A percentile compares a stretch with the other conserved stretches of the same genome.
phyloP scores from a whole-genome alignment of 2,329 filamentous ascomycete species.

The Arachnomyces sp. region DNA sequence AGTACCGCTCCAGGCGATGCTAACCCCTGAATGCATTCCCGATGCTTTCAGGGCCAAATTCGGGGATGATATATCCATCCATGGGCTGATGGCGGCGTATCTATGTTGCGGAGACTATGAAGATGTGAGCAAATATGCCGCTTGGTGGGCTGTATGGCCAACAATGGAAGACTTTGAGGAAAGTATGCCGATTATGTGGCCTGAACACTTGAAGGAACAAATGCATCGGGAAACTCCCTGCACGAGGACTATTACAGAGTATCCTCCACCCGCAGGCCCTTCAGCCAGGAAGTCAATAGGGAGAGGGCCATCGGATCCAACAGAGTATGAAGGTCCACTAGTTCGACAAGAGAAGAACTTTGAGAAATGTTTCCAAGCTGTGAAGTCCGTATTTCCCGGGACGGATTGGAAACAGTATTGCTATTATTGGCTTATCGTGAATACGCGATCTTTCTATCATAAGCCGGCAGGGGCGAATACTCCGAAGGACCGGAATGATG shows the following conservation, averaged over 20 bases:
- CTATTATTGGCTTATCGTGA: constrained; percentile 54
- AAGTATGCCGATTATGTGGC: constrained; percentile 52
- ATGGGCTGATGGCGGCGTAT: constrained; percentile 64
- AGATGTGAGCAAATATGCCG: constrained; percentile 36
- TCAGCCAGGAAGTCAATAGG: too few species aligned
- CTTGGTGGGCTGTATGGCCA: constrained; percentile 53
- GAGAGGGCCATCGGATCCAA: too few species aligned
- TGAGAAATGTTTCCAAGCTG: constrained; percentile 41
- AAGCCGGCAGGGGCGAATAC: constrained; percentile 33
- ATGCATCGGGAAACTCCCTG: background rate
- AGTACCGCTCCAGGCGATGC: constrained; percentile 56
- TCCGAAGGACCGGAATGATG: constrained; percentile 34
- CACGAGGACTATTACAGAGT: constrained; percentile 4
- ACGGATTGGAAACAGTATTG: constrained; percentile 37
- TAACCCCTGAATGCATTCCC: constrained; percentile 56
- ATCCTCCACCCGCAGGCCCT: background rate
- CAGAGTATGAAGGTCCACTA: constrained; percentile 29
- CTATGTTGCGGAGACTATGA: constrained; percentile 48
- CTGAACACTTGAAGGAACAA: constrained; percentile 24
- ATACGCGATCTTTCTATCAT: constrained; percentile 54
- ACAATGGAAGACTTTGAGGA: constrained; percentile 49
- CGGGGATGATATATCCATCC: constrained; percentile 51
- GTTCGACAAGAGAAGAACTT: constrained; percentile 48
- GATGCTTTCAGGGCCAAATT: constrained; percentile 45
- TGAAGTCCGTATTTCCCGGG: constrained; percentile 36